Conservation (phyloP, 2,329 filamentous ascomycete species). For the Diplocarpon mali region DNA sequence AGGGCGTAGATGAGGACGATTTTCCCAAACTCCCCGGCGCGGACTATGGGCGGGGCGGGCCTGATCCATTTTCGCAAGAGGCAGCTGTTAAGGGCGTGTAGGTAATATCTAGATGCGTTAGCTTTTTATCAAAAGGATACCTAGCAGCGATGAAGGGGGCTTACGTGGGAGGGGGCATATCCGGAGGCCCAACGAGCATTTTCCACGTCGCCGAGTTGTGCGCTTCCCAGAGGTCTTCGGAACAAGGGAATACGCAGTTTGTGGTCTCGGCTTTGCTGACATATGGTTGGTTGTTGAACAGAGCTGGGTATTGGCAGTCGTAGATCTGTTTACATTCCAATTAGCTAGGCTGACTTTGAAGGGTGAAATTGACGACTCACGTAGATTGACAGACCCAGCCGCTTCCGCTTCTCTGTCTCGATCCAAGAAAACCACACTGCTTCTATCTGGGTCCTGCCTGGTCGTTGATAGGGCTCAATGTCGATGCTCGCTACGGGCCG, state of each 20-base stretch:
- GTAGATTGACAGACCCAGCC: slow-evolving; percentile 23
- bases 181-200: slow-evolving; percentile 15
- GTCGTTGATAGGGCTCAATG: slow-evolving; percentile 11
- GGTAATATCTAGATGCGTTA: slow-evolving; percentile 14
- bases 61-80: slow-evolving; percentile 23
- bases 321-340: slow-evolving; percentile 14
- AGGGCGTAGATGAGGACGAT: slow-evolving; percentile 23
- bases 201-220: slow-evolving; percentile 19
- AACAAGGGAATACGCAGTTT: slow-evolving; percentile 23
- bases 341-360: not conserved
- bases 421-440: slow-evolving; percentile 22
- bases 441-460: slow-evolving; percentile 12
- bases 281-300: slow-evolving; percentile 25
- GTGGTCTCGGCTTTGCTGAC: slow-evolving; percentile 24
- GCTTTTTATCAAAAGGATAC: not conserved
- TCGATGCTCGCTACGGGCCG: slow-evolving; percentile 15
- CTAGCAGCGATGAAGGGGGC: not conserved
- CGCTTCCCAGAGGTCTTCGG: slow-evolving; percentile 20
- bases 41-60: slow-evolving; percentile 18
- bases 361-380: slow-evolving; percentile 10
- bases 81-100: slow-evolving; percentile 23
- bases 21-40: slow-evolving; percentile 19
- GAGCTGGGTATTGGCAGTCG: slow-evolving; percentile 23
- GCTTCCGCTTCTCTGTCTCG: slow-evolving; percentile 24
- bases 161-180: slow-evolving; percentile 16